Evolutionary conservation across 768 basidiomycete species (phyloP), one percentile per base, ranked within the genome.

Genomic region (Amanita jacksonii): DNA sequence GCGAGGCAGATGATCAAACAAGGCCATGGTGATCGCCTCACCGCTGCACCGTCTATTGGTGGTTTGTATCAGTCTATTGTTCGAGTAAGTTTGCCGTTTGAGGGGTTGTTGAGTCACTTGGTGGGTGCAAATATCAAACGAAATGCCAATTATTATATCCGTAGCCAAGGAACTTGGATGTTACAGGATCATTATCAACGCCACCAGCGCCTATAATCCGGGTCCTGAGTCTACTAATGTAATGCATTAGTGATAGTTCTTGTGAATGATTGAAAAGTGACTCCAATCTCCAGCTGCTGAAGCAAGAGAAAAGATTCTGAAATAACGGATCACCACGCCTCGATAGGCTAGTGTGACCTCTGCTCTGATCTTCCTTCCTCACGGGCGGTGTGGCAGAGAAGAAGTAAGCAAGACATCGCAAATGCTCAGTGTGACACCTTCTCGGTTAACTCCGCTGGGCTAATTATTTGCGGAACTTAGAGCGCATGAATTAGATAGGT

Each of bases 1-100:
- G 69, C 59, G 3, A 37, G 57, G 15, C 57, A 61, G 40, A 73
- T 73, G 71, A 62, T 71, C 24, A 54, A 56, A 19, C 69, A 71
- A 54, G 66, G 67, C 20, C 51, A 49, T 3, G 70, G 71, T 4
- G 71, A 70, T 0, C 55, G 67, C 32, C 65, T 72, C 20, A 61
- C 72, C 15, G 69, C 69, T 8, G 68, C 68, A 1, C 62, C 58
- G 8, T 74, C 70, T 3, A 47, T 66, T 0, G 60, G 56, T 1
- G 69, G 68, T 41, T 30, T 30, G 15, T 52, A 8, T 25, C 47
- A 4, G 56, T 60, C 7, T 68, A 70, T 43, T 53, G 55, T 32
- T 37, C 62, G 0, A 65, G 56, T 2, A 69, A 70, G 49, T 69
- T 66, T 47, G 66, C 69, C 8, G 32, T 70, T 9, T 55, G 65